Evolutionary conservation across 1,284 basidiomycete species (phyloP).

Genomic region (Peniophora sp.): DNA sequence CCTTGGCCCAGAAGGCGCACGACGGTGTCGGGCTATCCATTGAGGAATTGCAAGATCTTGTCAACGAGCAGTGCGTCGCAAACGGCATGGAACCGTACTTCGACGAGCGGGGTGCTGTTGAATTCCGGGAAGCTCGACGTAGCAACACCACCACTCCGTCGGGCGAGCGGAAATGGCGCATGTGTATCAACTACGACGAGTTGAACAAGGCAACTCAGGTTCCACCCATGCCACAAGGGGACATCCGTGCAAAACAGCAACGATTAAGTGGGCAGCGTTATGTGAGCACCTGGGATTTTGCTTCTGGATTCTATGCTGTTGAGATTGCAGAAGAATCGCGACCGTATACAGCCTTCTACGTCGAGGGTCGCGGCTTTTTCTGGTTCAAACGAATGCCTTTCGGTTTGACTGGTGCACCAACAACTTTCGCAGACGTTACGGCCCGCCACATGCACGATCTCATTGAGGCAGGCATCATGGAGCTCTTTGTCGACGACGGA

Average conservation of each 20-base stretch:
- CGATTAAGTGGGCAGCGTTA: constrained; percentile 22
- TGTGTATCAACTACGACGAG: constrained; percentile 26
- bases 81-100: constrained; percentile 12
- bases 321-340: constrained; percentile 16
- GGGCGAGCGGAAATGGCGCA: constrained; percentile 22
- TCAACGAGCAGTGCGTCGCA: constrained; percentile 21
- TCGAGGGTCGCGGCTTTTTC: constrained; percentile 30
- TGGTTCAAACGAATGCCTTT: constrained; percentile 30
- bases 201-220: constrained; percentile 27
- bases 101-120: background rate
- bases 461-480: constrained; percentile 16
- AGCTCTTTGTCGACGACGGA: constrained; percentile 27
- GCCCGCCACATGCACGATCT: constrained; percentile 23
- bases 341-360: constrained; percentile 29
- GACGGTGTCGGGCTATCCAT: constrained; percentile 18
- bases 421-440: constrained; percentile 26
- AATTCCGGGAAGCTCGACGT: background rate
- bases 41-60: constrained; percentile 18
- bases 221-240: constrained; percentile 26
- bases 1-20: constrained; percentile 23
- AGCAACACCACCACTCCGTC: background rate
- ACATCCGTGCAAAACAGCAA: constrained; percentile 26
- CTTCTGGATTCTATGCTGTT: constrained; percentile 29
- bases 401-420: constrained; percentile 32
- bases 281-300: constrained; percentile 25